Conservation (phyloP, 202 grass and related monocot genomes). For the Schoenoplectus tabernaemontani region DNA sequence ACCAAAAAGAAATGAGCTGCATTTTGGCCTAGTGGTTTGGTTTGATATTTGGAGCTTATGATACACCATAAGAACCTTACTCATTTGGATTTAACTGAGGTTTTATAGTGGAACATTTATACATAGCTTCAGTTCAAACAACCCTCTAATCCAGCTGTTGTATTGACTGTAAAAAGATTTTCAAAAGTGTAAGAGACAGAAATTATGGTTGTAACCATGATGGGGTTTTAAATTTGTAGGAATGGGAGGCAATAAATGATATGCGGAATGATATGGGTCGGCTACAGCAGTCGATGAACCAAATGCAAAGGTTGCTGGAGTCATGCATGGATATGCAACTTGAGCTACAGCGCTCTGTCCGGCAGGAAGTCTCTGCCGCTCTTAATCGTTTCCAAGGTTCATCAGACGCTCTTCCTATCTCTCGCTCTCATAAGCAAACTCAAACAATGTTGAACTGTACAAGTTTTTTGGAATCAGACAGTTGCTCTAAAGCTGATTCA, state of each 20-base stretch:
- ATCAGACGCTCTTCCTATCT: constrained; percentile 38
- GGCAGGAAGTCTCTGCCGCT: constrained; percentile 93
- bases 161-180: background rate
- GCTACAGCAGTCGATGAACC: constrained; percentile 82
- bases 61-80: background rate
- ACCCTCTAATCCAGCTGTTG: background rate
- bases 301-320: constrained; percentile 94
- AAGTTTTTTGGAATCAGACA: background rate
- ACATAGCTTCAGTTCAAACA: background rate
- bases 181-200: background rate
- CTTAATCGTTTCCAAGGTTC: constrained; percentile 61
- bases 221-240: constrained; percentile 30
- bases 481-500: background rate
- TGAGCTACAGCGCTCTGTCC: constrained; percentile 82
- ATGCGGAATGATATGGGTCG: constrained; percentile 84
- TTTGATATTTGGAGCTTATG: background rate
- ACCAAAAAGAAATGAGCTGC: background rate
- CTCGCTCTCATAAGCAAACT: background rate
- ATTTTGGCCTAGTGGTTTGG: background rate
- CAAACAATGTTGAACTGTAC: background rate
- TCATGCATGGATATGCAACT: constrained; percentile 99
- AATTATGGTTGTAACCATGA: background rate
- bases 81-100: background rate
- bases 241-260: constrained; percentile 94
- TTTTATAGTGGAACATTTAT: background rate